These are phyloP conservation scores for Yamadazyma jaroonii DNA, from an alignment of 1,139 yeast species.

Conservation along the genomic window DNA sequence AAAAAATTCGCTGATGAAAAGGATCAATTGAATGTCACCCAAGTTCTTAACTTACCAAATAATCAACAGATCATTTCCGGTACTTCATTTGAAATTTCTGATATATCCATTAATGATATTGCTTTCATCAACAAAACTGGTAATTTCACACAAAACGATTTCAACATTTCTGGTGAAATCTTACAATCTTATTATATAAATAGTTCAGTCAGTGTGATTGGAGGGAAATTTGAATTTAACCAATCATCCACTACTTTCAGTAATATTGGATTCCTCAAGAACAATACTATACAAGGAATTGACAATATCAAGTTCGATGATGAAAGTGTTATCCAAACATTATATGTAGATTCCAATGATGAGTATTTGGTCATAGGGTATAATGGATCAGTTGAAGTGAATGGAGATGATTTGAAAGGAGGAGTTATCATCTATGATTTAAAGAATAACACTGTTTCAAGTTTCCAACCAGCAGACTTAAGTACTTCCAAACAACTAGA, in stretches of 20 bases:
- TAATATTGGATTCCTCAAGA: slow-evolving; percentile 41
- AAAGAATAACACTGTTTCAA: slow-evolving; percentile 31
- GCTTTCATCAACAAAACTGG: slow-evolving; percentile 26
- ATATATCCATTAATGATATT: slow-evolving; percentile 27
- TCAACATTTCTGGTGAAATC: slow-evolving; percentile 35
- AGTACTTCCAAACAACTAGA: slow-evolving; percentile 23
- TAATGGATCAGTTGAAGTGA: slow-evolving; percentile 39
- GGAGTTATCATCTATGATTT: slow-evolving; percentile 57
- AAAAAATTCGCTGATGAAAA: slow-evolving; percentile 32
- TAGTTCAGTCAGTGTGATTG: slow-evolving; percentile 49
- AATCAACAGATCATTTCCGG: slow-evolving; percentile 38
- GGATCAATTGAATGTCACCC: slow-evolving; percentile 35
- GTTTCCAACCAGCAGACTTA: slow-evolving; percentile 49
- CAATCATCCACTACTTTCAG: slow-evolving; percentile 18
- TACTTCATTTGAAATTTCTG: slow-evolving; percentile 38
- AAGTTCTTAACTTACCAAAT: slow-evolving; percentile 24
- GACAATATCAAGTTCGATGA: slow-evolving; percentile 36
- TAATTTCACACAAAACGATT: slow-evolving; percentile 18
- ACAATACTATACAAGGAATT: slow-evolving; percentile 24
- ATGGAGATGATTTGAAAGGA: slow-evolving; percentile 22
- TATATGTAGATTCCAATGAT: slow-evolving; percentile 39
- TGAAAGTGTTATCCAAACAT: slow-evolving; percentile 33
- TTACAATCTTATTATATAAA: slow-evolving; percentile 42
- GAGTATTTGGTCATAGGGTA: slow-evolving; percentile 50
- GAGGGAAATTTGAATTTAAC: slow-evolving; percentile 36